Base-by-base conservation (phyloP, 371 early-diverging fungal genomes). In the Funneliformis caledonium region DNA sequence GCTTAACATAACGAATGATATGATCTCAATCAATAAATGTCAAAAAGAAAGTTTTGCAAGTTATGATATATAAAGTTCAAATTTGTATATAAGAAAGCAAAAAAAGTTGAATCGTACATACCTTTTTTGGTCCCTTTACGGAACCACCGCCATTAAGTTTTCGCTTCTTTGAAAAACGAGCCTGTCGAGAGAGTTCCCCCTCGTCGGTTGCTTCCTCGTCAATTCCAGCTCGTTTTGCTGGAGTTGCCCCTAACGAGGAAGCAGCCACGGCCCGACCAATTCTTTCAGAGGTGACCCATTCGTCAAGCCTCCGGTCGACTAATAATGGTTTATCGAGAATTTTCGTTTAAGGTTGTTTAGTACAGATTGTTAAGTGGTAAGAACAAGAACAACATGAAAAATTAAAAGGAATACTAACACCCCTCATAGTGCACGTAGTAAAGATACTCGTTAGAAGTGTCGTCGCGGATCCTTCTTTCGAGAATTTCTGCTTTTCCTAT, bases 231-330 rank as follows among this genome's bases (percentile, higher is more conserved):
- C 65, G 65, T 65, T 65, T 65, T 33, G 65, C 65, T 31, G 26
- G 65, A 31, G 26, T 65, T 65, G 65, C 26, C 11, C 37, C 37
- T 65, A n/a, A 65, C 33, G 37, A 33, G 33, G 65, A 65, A 33
- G 65, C 5, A 33, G 12, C 65, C 16, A 56, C 56, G 64, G 64
- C 37, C n/a, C 1, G n/a, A 43, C 8, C 43, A 43, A 69, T 45
- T 43, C 43, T 33, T 33, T 69, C 69, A 43, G 26, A 19, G 16
- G 42, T 8, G 26, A 69, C 45, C 69, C 69, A 69, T 43, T 69
- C 69, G 69, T 69, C 69, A 69, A 69, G 69, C 9, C 69, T 26
- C 8, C 69, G 69, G n/a, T 69, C 69, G 4, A 69, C 69, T 69
- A 69, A 42, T 11, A 33, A 11, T n/a, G 59, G 69, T 69, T 9